Conservation (phyloP, 257 asterid species). For the Solanum appendiculatum region DNA sequence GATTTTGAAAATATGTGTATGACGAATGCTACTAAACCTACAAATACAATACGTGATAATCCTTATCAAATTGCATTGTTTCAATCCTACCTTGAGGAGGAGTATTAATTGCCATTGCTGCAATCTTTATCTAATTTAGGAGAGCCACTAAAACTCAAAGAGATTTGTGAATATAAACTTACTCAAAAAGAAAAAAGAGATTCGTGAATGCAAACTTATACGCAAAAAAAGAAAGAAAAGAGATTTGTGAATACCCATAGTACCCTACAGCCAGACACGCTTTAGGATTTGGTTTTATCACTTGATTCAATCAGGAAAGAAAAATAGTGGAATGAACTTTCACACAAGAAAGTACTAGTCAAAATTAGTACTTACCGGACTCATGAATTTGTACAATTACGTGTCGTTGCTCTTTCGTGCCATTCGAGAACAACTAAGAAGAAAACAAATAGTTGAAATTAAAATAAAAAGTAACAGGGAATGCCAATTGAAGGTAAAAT, state of each 20-base stretch:
- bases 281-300: background rate
- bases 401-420: constrained; percentile 49
- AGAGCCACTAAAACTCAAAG: background rate
- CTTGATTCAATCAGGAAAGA: background rate
- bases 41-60: background rate
- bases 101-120: background rate
- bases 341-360: background rate
- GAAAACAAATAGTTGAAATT: background rate
- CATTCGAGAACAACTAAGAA: constrained; percentile 70
- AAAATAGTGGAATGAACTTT: background rate
- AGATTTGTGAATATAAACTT: background rate
- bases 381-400: constrained; percentile 53
- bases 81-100: background rate
- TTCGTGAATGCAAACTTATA: too few relatives aligned
- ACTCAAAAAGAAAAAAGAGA: background rate
- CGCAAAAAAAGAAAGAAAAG: too few relatives aligned
- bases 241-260: background rate
- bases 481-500: constrained; percentile 2
- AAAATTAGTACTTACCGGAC: constrained; percentile 44
- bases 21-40: background rate
- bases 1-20: background rate
- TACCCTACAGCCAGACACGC: background rate
- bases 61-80: background rate
- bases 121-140: background rate
- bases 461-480: background rate